A percentile compares a stretch with the other conserved stretches of the same genome.
Evolutionary conservation across 176 grass and related monocot species (phyloP).

Genomic region (Panicum miliaceum): DNA sequence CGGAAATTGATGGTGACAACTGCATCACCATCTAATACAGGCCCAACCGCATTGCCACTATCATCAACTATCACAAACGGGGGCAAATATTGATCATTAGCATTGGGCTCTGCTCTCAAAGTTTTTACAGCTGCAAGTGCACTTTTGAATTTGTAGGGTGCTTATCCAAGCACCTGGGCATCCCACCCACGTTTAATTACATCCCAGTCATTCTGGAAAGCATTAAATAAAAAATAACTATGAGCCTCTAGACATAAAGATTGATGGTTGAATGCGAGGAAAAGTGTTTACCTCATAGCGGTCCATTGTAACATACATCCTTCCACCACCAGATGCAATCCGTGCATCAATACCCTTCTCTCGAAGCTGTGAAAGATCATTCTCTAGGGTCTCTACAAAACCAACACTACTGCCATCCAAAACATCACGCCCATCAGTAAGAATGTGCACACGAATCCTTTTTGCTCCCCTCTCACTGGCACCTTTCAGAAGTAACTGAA

Average conservation of each 20-base stretch:
- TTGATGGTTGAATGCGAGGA: constrained; percentile 1
- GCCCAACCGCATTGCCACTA: constrained; percentile 83
- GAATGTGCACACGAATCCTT: constrained; percentile 89
- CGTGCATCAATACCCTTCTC: constrained; percentile 84
- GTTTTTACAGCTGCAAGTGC: constrained; percentile 94
- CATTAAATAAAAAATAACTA: constrained; percentile 9
- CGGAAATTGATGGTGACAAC: constrained; percentile 97
- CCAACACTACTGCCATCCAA: constrained; percentile 96
- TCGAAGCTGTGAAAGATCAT: constrained; percentile 65
- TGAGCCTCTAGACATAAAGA: constrained; percentile 12
- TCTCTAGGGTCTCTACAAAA: constrained; percentile 89
- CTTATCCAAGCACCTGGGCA: constrained; percentile 97
- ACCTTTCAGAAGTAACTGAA: constrained; percentile 94
- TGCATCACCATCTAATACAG: constrained; percentile 92
- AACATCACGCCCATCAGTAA: constrained; percentile 98
- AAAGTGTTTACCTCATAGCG: constrained; percentile 79
- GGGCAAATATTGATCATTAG: constrained; percentile 88
- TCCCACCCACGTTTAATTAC: constrained; percentile 99
- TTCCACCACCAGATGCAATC: constrained; percentile 98
- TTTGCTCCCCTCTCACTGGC: constrained; percentile 81
- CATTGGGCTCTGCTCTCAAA: constrained; percentile 66
- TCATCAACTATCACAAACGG: constrained; percentile 97
- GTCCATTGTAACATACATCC: constrained; percentile 99
- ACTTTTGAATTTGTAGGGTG: constrained; percentile 80
- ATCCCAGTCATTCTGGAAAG: constrained; percentile 86